These are phyloP conservation scores for Escovopsis sp. DNA, from an alignment of 2,329 filamentous ascomycete species.

Conservation along the genomic window DNA sequence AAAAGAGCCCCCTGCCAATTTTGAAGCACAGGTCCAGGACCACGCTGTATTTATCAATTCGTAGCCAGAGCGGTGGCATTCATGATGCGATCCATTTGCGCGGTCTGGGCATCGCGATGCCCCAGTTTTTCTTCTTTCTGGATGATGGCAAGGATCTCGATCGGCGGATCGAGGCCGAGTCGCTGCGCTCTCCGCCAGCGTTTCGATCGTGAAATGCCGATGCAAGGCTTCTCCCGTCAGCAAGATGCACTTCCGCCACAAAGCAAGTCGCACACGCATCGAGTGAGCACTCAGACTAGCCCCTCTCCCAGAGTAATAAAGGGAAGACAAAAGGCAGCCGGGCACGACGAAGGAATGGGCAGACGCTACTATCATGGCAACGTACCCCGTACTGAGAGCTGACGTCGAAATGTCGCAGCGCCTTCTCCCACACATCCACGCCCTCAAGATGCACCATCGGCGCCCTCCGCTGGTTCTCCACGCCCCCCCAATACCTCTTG, in stretches of 20 bases:
- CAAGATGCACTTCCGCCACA: not conserved
- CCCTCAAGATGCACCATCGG: conserved; percentile 64
- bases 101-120: conserved; percentile 41
- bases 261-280: too few relatives aligned
- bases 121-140: conserved; percentile 51
- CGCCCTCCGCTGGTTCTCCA: conserved; percentile 54
- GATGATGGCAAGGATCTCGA: conserved; percentile 79
- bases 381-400: conserved; percentile 82
- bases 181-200: conserved; percentile 77
- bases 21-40: not conserved
- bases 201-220: conserved; percentile 66
- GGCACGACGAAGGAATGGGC: not conserved
- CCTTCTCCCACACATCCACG: conserved; percentile 62
- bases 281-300: too few relatives aligned
- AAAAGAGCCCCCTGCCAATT: conserved; percentile 5
- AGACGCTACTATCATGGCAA: conserved; percentile 12
- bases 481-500: conserved; percentile 57
- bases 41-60: conserved; percentile 9
- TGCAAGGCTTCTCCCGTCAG: conserved; percentile 52
- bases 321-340: not conserved
- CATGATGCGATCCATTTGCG: conserved; percentile 58
- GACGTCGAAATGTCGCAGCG: conserved; percentile 83
- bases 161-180: conserved; percentile 71
- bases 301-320: too few relatives aligned
- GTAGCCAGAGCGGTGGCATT: conserved; percentile 32